These are phyloP conservation scores for Cercospora sojina DNA, from an alignment of 2,329 filamentous ascomycete species.

Conservation along the genomic window DNA sequence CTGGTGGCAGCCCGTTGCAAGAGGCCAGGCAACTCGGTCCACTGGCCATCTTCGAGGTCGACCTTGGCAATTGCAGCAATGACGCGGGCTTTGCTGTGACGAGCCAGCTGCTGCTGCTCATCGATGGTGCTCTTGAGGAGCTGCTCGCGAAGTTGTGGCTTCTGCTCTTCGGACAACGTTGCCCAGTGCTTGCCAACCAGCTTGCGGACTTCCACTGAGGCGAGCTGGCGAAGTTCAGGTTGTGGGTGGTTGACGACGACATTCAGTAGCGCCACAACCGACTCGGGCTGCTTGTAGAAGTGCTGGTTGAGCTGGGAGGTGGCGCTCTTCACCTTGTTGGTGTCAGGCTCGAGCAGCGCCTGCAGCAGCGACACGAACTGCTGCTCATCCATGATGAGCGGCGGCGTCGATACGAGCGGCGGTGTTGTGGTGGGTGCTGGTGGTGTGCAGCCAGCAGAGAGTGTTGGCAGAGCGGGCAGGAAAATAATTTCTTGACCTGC, in stretches of 20 bases:
- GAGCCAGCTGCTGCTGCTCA: conserved; percentile 72
- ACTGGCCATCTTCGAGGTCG: conserved; percentile 84
- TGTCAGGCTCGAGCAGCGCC: conserved; percentile 85
- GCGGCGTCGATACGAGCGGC: not conserved
- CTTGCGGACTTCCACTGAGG: conserved; percentile 83
- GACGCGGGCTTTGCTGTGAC: conserved; percentile 84
- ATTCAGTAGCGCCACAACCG: conserved; percentile 82
- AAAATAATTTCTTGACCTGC: conserved; percentile 2
- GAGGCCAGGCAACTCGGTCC: conserved; percentile 75
- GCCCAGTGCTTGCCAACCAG: conserved; percentile 85
- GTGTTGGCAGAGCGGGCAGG: not conserved
- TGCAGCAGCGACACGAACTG: conserved; percentile 84
- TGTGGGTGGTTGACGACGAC: conserved; percentile 76
- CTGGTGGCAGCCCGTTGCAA: conserved; percentile 78
- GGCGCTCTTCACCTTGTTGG: conserved; percentile 72
- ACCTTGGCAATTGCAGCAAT: conserved; percentile 82
- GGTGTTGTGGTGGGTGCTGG: not conserved
- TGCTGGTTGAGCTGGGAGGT: conserved; percentile 88
- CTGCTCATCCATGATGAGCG: conserved; percentile 2
- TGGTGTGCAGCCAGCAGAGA: not conserved
- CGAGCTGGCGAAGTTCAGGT: conserved; percentile 76
- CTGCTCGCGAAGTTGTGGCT: conserved; percentile 75
- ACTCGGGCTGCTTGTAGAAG: conserved; percentile 84
- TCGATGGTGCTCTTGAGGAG: conserved; percentile 80
- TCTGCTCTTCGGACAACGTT: conserved; percentile 69